phyloP scores from a whole-genome alignment of 495 filamentous ascomycete genomes.

The Chaetomium fimeti region DNA sequence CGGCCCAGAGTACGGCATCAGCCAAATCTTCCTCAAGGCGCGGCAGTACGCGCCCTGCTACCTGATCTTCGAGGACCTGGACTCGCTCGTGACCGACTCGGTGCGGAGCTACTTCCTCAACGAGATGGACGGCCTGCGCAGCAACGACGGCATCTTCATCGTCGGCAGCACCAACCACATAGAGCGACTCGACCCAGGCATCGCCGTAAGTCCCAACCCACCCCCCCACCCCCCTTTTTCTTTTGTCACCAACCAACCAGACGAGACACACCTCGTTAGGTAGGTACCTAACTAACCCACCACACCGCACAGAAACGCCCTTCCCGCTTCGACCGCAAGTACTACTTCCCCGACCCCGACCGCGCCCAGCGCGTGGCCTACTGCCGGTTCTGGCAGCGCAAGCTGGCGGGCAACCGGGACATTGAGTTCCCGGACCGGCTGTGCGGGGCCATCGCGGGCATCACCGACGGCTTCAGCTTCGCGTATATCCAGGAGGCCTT shows the following conservation, averaged over 20 bases:
- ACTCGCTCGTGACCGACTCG: slow-evolving; percentile 54
- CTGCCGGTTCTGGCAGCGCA: slow-evolving; percentile 58
- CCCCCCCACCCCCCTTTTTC: no score
- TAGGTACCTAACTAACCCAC: no score
- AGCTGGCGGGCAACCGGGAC: slow-evolving; percentile 52
- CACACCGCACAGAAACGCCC: slow-evolving; percentile 58
- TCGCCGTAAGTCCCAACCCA: slow-evolving; percentile 41
- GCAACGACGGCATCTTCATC: slow-evolving; percentile 66
- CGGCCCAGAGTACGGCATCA: slow-evolving; percentile 49
- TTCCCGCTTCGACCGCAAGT: slow-evolving; percentile 64
- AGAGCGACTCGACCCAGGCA: slow-evolving; percentile 59
- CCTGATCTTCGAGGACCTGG: slow-evolving; percentile 65
- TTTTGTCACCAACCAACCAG: no score
- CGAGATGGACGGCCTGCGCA: slow-evolving; percentile 66
- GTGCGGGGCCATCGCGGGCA: slow-evolving; percentile 53
- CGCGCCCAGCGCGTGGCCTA: slow-evolving; percentile 55
- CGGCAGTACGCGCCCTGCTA: slow-evolving; percentile 53
- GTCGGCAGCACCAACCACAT: slow-evolving; percentile 64
- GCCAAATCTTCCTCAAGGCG: slow-evolving; percentile 51
- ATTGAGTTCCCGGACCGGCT: slow-evolving; percentile 58
- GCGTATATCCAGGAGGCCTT: slow-evolving; percentile 67
- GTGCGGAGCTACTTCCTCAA: slow-evolving; percentile 68
- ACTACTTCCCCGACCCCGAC: slow-evolving; percentile 57
- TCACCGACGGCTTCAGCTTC: slow-evolving; percentile 62
- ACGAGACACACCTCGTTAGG: no score